Evolutionary conservation across 225 moss, liverwort and hornwort species (phyloP), one percentile per base, ranked within the genome.

Genomic region (Climacium dendroides): DNA sequence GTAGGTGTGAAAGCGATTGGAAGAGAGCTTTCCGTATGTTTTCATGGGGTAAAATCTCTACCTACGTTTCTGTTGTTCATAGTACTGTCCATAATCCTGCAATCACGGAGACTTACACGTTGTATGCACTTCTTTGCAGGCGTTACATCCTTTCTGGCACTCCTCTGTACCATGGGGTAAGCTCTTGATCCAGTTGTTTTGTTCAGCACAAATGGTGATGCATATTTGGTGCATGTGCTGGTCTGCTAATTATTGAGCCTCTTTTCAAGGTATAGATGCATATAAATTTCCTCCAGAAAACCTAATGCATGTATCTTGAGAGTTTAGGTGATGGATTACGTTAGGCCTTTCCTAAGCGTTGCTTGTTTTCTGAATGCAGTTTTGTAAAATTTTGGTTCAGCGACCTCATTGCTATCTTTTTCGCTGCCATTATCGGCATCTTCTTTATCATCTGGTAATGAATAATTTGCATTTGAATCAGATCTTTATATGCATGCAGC

Each of bases 141-240:
- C 50, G 37, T 92, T 80, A 90, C 91, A 57, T 88, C 45, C 70
- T 94, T 94, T 79, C 86, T 94, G 91, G 85, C 82, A 74, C 94
- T 94, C 81, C 91, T 92, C 59, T 94, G 94, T 86, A 87, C 89
- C 48, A 92, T 94, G 91, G 87, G 94, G 94, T 94, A 86, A 90
- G 89, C 72, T 72, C 78, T 65, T 78, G 70, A 69, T 60, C 73
- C 75, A 19, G 24, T 59, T 82, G 28, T 85, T 71, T 72, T 48
- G 8, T 75, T 85, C 45, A 82, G 54, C 75, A 23, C n/a, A 53
- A 72, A 43, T 78, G 30, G 48, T 70, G 35, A 35, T 71, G 80
- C 55, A 54, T 37, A 28, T 80, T 69, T 69, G 53, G 54, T 84
- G 66, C 66, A 67, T 74, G 53, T 83, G 87, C 60, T 87, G 35